phyloP scores from a whole-genome alignment of 225 moss, liverwort and hornwort genomes.

The Marchantia polymorpha region DNA sequence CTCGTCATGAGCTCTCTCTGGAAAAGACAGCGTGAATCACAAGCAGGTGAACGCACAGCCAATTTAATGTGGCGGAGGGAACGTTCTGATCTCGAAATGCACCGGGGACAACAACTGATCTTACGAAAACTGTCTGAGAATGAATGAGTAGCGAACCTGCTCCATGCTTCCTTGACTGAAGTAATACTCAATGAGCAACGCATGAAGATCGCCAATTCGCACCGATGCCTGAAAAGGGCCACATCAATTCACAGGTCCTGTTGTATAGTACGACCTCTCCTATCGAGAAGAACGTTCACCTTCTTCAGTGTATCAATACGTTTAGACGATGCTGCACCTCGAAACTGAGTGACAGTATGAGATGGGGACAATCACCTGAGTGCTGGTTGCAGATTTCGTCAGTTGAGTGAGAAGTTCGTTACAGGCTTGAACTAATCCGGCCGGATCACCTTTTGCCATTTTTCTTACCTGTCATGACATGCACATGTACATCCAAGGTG shows the following conservation, averaged over 20 bases:
- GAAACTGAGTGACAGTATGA: no score
- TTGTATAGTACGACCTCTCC: no score
- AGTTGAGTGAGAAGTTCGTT: constrained; percentile 61
- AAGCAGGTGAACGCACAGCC: no score
- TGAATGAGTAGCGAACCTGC: constrained; percentile 44
- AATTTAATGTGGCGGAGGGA: no score
- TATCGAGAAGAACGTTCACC: no score
- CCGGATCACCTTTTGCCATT: constrained; percentile 73
- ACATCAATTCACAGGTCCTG: no score
- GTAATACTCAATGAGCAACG: constrained; percentile 78
- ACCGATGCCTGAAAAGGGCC: constrained; percentile 55
- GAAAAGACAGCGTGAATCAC: not conserved
- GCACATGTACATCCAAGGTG: not conserved
- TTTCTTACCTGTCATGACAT: constrained; percentile 51
- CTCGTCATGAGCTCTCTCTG: no score
- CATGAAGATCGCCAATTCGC: constrained; percentile 76
- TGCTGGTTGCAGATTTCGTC: constrained; percentile 36
- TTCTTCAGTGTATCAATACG: no score
- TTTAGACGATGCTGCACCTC: no score
- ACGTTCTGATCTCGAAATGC: not conserved
- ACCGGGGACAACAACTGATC: no score
- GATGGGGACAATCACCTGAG: constrained; percentile 43
- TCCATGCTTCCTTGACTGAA: constrained; percentile 70
- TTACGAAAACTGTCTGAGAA: no score
- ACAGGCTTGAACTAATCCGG: constrained; percentile 63